Conservation (phyloP, 169 alveolate species). For the Babesia ovis region DNA sequence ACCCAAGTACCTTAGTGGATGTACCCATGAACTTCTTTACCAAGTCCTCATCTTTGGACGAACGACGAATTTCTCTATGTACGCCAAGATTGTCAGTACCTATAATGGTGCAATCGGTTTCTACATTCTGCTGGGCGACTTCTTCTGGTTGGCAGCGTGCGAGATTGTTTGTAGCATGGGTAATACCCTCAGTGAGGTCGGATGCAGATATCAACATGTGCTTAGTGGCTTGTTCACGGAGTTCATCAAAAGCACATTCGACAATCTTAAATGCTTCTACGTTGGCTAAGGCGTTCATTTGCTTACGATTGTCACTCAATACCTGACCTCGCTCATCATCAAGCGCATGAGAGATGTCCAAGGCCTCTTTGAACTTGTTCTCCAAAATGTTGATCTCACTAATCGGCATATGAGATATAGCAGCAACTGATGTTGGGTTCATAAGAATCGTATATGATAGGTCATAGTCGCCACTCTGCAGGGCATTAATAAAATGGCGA, state of each 20-base stretch:
- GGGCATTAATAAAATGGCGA: constrained; percentile 39
- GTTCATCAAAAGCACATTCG: constrained; percentile 62
- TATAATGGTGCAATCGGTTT: constrained; percentile 2
- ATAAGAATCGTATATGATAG: constrained; percentile 27
- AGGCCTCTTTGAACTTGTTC: constrained; percentile 54
- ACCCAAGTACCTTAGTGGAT: not conserved
- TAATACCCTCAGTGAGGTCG: constrained; percentile 52
- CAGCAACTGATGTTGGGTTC: constrained; percentile 38
- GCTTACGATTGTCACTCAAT: constrained; percentile 2
- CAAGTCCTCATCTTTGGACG: constrained; percentile 1
- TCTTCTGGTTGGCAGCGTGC: constrained; percentile 47
- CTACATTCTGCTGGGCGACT: not conserved
- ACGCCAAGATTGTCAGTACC: constrained; percentile 1
- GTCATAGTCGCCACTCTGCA: constrained; percentile 51
- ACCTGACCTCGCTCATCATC: not conserved
- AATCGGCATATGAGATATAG: constrained; percentile 19
- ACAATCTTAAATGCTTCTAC: constrained; percentile 31
- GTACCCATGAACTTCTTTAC: constrained; percentile 13
- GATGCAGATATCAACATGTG: constrained; percentile 41
- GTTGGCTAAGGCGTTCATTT: constrained; percentile 17
- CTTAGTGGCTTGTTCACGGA: constrained; percentile 56
- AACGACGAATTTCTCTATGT: not conserved
- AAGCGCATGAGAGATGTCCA: constrained; percentile 7
- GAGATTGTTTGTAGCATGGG: constrained; percentile 35
- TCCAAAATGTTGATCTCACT: constrained; percentile 36